Percentiles rank a stretch among this genome's conserved stretches.
Conservation (phyloP, 169 alveolate species). For the Theileria parva region DNA sequence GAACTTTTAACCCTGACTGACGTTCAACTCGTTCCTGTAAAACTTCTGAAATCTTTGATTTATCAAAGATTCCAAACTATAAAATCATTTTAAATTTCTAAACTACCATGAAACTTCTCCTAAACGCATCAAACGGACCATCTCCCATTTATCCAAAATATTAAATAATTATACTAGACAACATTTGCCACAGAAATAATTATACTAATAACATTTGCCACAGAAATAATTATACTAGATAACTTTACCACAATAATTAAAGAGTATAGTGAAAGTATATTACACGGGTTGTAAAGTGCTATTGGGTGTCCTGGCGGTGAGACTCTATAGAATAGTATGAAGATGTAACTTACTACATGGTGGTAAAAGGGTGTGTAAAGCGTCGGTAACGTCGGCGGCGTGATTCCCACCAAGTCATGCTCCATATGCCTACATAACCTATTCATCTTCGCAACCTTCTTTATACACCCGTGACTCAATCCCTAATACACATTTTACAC, state of each 20-base stretch:
- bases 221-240: no score
- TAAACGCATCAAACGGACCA: background rate
- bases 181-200: no score
- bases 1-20: slow-evolving; percentile 13
- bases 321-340: background rate
- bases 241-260: no score
- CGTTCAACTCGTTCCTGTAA: slow-evolving; percentile 4
- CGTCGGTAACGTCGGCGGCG: slow-evolving; percentile 80
- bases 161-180: no score
- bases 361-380: slow-evolving; percentile 57
- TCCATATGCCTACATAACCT: slow-evolving; percentile 79
- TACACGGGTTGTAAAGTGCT: background rate
- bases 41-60: background rate
- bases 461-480: slow-evolving; percentile 81
- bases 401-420: slow-evolving; percentile 77
- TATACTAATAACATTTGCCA: no score
- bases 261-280: no score
- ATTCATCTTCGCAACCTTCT: slow-evolving; percentile 84
- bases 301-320: background rate
- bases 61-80: slow-evolving; percentile 11
- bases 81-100: background rate
- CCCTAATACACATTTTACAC: slow-evolving; percentile 73
- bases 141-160: background rate
- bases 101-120: background rate
- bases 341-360: background rate